phyloP scores from a whole-genome alignment of 306 rosid species.

The Vicia villosa region DNA sequence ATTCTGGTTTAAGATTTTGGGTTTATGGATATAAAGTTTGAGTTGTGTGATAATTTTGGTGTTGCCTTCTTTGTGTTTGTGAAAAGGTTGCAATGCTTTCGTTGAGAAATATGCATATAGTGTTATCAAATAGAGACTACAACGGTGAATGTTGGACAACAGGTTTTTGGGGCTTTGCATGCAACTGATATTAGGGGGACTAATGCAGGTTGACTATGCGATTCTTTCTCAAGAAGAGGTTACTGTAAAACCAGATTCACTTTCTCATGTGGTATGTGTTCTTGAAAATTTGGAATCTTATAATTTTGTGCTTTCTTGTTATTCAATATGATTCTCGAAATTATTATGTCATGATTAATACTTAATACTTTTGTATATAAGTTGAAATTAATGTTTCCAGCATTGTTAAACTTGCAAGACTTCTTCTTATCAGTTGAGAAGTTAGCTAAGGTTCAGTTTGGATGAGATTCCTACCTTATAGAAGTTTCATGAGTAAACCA shows the following conservation, averaged over 20 bases:
- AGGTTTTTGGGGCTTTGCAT: slow-evolving; percentile 98
- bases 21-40: too few relatives aligned
- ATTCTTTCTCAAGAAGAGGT: slow-evolving; percentile 83
- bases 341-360: background rate
- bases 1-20: too few relatives aligned
- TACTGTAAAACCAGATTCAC: slow-evolving; percentile 65
- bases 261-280: slow-evolving; percentile 82
- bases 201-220: slow-evolving; percentile 86
- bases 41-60: too few relatives aligned
- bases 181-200: slow-evolving; percentile 97
- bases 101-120: too few relatives aligned
- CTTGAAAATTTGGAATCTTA: background rate
- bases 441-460: background rate
- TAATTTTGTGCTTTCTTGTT: slow-evolving; percentile 6
- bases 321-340: background rate
- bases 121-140: too few relatives aligned
- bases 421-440: background rate
- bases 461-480: background rate
- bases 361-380: background rate
- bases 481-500: background rate
- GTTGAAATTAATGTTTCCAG: background rate
- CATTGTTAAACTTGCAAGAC: background rate
- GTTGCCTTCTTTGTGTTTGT: too few relatives aligned
- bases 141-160: slow-evolving; percentile 66
- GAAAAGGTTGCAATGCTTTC: too few relatives aligned